Base-by-base conservation (phyloP, 176 grass and related monocot species). In the Musa itinerans region DNA sequence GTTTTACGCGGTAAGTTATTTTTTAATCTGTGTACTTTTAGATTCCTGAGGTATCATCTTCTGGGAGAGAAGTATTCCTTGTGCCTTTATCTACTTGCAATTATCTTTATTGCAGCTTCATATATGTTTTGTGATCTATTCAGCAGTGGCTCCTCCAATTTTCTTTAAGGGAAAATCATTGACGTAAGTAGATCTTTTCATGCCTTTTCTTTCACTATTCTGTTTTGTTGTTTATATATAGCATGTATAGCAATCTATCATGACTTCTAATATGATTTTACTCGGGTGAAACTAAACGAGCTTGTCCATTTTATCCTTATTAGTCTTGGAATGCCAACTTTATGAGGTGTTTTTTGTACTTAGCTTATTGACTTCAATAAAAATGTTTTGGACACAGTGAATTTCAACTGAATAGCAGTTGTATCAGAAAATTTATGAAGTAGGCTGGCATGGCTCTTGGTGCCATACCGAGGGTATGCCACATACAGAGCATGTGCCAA, bases 101-200 rank as follows among this genome's bases (percentile, higher is more conserved):
- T 48, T 69, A 68, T 69, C 76, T 50, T 8, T 27, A 22, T 64
- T 82, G 52, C 86, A 99, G 96, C 59, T 99, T 74, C 96, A 99
- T 81, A 92, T 99, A 86, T 55, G 80, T 86, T 99, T 99, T 54
- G 82, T 84, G 11, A 61, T 99, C 63, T 94, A 79, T 86, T 82
- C 96, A 76, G 91, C 96, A 48, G 91, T 99, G 81, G 96, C 96
- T 84, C 88, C 91, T 79, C 96, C 96, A 54, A 83, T 93, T 77
- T 69, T 99, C 77, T 99, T 99, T 52, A 88, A 99, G 79, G 96
- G 96, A 69, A 99, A 99, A 84, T 99, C 91, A 63, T 85, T 99
- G 85, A 90, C 96, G 88, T 99, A 92, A 94, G 96, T 85, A 7
- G 3, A 27, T 56, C 11, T 67, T 15, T 15, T 68, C 16, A 34